Percentiles rank a stretch among this genome's conserved stretches.
These are phyloP conservation scores for Paramecium pentaurelia DNA, from an alignment of 73 alveolate species.

Conservation along the genomic window DNA sequence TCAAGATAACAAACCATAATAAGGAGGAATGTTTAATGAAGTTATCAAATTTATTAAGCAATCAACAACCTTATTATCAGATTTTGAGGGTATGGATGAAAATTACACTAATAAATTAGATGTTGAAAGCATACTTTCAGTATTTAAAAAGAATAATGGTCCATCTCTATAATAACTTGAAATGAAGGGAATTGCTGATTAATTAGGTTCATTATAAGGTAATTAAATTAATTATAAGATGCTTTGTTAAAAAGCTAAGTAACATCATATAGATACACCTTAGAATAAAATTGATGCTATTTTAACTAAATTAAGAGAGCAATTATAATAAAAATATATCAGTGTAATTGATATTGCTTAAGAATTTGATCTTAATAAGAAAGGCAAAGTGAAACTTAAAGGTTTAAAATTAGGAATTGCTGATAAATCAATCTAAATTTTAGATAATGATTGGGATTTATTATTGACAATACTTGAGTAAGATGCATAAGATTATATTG, in stretches of 20 bases:
- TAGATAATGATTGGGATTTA: conserved; percentile 28
- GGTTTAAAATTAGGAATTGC: not conserved
- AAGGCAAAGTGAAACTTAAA: not conserved
- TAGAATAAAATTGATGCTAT: not conserved
- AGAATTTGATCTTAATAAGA: not conserved
- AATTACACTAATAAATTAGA: not conserved
- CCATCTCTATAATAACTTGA: not conserved
- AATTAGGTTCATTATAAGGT: not conserved
- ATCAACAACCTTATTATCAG: not conserved
- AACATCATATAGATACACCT: not conserved
- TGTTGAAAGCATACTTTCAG: not conserved
- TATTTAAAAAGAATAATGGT: not conserved
- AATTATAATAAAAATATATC: not conserved
- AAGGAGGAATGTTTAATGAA: not conserved
- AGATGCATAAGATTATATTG: not conserved
- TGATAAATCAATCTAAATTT: not conserved
- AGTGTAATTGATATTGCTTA: not conserved
- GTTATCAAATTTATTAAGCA: not conserved
- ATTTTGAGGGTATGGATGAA: not conserved
- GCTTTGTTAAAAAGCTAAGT: not conserved
- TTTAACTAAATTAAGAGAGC: not conserved
- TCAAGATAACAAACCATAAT: not conserved
- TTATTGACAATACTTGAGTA: not conserved
- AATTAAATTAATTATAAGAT: not conserved
- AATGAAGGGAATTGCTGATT: not conserved